Base-by-base conservation (phyloP, 2,329 filamentous ascomycete genomes). In the Aspergillus brasiliensis region DNA sequence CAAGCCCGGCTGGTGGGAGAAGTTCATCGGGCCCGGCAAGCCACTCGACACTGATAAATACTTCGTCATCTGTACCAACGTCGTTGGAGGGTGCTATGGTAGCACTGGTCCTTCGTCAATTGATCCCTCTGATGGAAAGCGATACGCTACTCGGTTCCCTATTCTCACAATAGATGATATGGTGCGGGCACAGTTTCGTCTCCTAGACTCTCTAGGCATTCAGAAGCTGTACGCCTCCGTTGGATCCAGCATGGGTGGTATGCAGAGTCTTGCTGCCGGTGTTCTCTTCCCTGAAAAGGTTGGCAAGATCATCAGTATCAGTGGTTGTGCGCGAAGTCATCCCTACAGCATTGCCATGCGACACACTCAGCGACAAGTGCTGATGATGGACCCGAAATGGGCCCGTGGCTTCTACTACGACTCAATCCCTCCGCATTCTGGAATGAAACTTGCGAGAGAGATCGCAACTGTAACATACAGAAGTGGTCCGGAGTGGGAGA, bases 371-470 rank as follows among this genome's bases (percentile, higher is more conserved):
- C 88, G 95, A 27, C 95, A 98, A 80, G 95, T 97, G 1, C 84
- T 99, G 51, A 98, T 99, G 93, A 97, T 97, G 90, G 95, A 99
- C 71, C 92, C 93, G 2, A 92, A 96, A 71, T 99, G 95, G 95
- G 91, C 91, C 67, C 87, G 95, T 37, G 95, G 95, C 2, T 96
- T 94, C 79, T 98, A 98, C 81, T 96, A 97, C 73, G 89, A 88
- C 70, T 81, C 83, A 44, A 87, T 99, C 6, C 95, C 95, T 2
- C 95, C 95, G 0, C 95, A 99, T 72, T 88, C 91, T 0, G 95
- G 95, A 52, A 98, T 99, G 94, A 99, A 99, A 79, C 88, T 99
- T 6, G 94, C 95, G 0, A 88, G 95, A 60, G 91, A 99, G 78
- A 99, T 99, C 69, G 95, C 95, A 15, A 99, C 95, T 0, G 93